Conservation (phyloP, 2,329 filamentous ascomycete genomes). For the Hortaea werneckii region DNA sequence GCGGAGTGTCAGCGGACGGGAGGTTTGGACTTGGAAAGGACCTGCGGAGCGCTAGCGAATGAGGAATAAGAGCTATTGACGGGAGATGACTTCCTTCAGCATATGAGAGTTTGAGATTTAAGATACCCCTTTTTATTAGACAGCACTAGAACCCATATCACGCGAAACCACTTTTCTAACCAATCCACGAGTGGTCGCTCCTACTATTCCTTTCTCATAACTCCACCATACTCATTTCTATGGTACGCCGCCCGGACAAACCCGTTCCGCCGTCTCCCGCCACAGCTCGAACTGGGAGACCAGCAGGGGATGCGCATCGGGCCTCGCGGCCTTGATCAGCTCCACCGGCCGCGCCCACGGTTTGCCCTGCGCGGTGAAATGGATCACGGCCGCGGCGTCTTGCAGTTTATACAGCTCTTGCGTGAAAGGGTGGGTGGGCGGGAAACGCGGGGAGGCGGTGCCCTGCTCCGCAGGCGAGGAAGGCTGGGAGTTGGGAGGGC, state of each 20-base stretch:
- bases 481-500: neutral
- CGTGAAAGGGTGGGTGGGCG: conserved; percentile 9
- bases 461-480: neutral
- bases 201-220: neutral
- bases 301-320: conserved; percentile 19
- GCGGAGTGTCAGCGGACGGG: no score
- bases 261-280: conserved; percentile 11
- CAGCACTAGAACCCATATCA: neutral
- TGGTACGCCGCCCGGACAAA: conserved; percentile 1
- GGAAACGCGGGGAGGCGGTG: conserved; percentile 7
- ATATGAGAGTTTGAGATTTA: neutral
- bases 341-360: conserved; percentile 14
- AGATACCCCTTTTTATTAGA: neutral
- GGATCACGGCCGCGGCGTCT: conserved; percentile 15
- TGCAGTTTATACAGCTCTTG: conserved; percentile 13
- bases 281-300: conserved; percentile 16
- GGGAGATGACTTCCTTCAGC: neutral
- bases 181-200: no score
- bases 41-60: no score
- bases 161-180: no score
- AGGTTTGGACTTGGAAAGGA: neutral
- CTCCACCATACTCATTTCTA: neutral
- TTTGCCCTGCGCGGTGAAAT: conserved; percentile 21
- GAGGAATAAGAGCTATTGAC: neutral
- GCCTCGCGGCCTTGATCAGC: conserved; percentile 2